These are phyloP conservation scores for Dentipellis sp. DNA, from an alignment of 768 basidiomycete species.

Conservation along the genomic window DNA sequence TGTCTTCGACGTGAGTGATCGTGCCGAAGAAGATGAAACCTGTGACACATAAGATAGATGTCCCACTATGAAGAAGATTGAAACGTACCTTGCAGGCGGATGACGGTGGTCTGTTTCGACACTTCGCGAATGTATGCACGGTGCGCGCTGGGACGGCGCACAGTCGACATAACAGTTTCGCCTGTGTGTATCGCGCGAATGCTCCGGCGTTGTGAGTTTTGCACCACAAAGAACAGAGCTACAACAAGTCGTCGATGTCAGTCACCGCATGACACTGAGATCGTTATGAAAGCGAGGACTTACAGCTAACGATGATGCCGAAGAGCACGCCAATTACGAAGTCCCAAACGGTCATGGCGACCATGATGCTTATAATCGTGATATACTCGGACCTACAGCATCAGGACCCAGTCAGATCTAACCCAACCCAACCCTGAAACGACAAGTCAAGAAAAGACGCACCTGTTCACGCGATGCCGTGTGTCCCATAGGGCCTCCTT, in stretches of 20 bases:
- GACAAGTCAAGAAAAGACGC: conserved; percentile 17
- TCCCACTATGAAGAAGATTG: neutral
- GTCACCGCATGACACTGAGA: neutral
- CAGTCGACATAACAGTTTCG: conserved; percentile 79
- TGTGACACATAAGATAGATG: conserved; percentile 16
- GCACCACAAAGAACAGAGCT: conserved; percentile 96
- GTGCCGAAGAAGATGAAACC: conserved; percentile 93
- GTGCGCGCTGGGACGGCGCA: conserved; percentile 81
- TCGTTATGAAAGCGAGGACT: conserved; percentile 18
- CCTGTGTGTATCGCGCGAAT: conserved; percentile 82
- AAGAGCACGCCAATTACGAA: conserved; percentile 91
- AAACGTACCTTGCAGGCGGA: conserved; percentile 69
- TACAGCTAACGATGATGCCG: conserved; percentile 87
- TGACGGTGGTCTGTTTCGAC: conserved; percentile 81
- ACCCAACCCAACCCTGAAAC: neutral
- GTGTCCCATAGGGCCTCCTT: conserved; percentile 98
- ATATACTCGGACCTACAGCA: conserved; percentile 59
- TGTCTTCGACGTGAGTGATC: conserved; percentile 81
- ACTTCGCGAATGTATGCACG: conserved; percentile 88
- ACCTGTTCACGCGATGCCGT: conserved; percentile 75
- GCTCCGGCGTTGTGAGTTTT: conserved; percentile 78
- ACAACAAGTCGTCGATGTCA: neutral
- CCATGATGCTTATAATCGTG: conserved; percentile 78
- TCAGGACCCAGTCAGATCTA: conserved; percentile 6
- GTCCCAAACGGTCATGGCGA: conserved; percentile 91